Evolutionary conservation across 2,329 filamentous ascomycete species (phyloP).

Genomic region (Phaeophleospora eucalypticola): DNA sequence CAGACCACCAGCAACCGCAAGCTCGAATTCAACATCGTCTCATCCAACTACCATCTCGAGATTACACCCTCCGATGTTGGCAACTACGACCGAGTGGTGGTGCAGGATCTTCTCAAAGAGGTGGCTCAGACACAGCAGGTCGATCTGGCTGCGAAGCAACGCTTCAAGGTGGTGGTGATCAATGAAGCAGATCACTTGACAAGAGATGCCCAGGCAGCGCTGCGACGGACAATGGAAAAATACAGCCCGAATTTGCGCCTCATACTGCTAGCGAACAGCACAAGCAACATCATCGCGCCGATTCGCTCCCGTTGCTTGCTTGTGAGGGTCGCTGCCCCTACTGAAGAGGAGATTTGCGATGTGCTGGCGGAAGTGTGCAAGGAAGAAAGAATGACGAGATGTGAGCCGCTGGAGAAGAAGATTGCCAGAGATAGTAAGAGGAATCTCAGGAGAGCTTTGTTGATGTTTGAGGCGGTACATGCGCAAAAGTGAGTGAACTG

Average conservation of each 20-base stretch:
- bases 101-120: slow-evolving; percentile 94
- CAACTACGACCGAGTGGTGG: slow-evolving; percentile 90
- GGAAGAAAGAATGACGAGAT: slow-evolving; percentile 78
- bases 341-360: slow-evolving; percentile 74
- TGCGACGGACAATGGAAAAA: slow-evolving; percentile 97
- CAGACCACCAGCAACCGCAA: slow-evolving; percentile 92
- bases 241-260: slow-evolving; percentile 92
- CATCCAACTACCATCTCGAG: slow-evolving; percentile 95
- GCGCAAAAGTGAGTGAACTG: slow-evolving; percentile 75
- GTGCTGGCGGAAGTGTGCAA: slow-evolving; percentile 67
- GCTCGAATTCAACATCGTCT: slow-evolving; percentile 98
- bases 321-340: slow-evolving; percentile 86
- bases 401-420: slow-evolving; percentile 70
- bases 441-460: slow-evolving; percentile 80
- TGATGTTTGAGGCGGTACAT: slow-evolving; percentile 97
- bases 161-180: slow-evolving; percentile 98
- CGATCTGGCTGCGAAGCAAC: slow-evolving; percentile 83
- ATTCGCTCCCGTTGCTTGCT: slow-evolving; percentile 89
- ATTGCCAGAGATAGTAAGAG: slow-evolving; percentile 88
- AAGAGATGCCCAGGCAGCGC: slow-evolving; percentile 88
- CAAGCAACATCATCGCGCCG: slow-evolving; percentile 97
- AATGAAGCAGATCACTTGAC: slow-evolving; percentile 96
- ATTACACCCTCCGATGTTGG: slow-evolving; percentile 97
- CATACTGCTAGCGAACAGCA: slow-evolving; percentile 91
- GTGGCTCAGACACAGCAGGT: slow-evolving; percentile 98